phyloP scores from a whole-genome alignment of 2,329 filamentous ascomycete species.

The Boeremia lycopersici region DNA sequence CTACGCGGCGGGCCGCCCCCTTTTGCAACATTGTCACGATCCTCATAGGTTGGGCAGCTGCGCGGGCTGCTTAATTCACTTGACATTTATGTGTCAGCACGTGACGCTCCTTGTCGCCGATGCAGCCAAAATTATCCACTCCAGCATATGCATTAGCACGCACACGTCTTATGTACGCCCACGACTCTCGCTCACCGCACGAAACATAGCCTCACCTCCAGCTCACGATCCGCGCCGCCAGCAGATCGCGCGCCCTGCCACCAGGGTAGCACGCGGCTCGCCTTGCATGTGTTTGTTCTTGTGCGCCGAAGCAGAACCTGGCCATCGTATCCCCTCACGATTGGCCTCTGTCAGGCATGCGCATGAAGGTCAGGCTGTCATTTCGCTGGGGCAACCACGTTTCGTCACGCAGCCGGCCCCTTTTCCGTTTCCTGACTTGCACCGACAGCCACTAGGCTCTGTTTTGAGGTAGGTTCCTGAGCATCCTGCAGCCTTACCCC shows the following conservation, averaged over 20 bases:
- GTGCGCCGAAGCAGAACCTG: background rate
- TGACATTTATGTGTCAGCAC: slow-evolving; percentile 20
- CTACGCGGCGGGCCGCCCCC: slow-evolving; percentile 21
- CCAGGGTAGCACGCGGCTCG: background rate
- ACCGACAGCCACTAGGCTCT: slow-evolving; percentile 28
- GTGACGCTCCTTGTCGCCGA: slow-evolving; percentile 29
- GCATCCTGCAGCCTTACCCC: slow-evolving; percentile 40
- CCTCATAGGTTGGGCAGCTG: slow-evolving; percentile 18
- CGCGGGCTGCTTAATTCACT: slow-evolving; percentile 12
- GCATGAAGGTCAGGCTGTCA: slow-evolving; percentile 26
- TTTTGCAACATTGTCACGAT: slow-evolving; percentile 35
- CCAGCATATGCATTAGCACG: slow-evolving; percentile 30
- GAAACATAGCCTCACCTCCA: slow-evolving; percentile 18
- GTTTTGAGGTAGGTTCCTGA: slow-evolving; percentile 40
- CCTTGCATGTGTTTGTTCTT: slow-evolving; percentile 6
- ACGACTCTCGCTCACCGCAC: slow-evolving; percentile 25
- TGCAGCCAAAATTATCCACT: slow-evolving; percentile 18
- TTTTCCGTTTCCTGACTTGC: slow-evolving; percentile 24
- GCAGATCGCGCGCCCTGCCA: slow-evolving; percentile 5
- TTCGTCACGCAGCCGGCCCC: slow-evolving; percentile 20
- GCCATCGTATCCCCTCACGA: background rate
- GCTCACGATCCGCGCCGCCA: slow-evolving; percentile 7
- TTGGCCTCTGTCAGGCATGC: slow-evolving; percentile 12
- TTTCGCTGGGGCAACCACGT: slow-evolving; percentile 21
- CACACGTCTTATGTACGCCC: slow-evolving; percentile 31